Conservation (phyloP, 371 early-diverging fungal species). For the Batrachochytrium dendrobatidis region DNA sequence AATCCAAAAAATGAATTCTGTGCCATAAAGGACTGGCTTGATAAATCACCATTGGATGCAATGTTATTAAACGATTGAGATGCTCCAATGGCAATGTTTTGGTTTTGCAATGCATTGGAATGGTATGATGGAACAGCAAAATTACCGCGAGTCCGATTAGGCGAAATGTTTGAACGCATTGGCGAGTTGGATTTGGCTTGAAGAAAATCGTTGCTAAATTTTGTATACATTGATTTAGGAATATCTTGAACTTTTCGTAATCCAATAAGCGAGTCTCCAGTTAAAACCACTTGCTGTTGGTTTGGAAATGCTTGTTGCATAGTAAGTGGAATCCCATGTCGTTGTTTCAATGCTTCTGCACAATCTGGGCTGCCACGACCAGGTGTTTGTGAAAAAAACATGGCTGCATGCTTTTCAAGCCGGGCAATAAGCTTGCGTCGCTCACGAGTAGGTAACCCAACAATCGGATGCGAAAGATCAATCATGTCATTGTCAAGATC, state of each 20-base stretch:
- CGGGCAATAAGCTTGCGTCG: conserved; percentile 34
- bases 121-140: too few relatives aligned
- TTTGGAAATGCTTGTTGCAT: conserved; percentile 49
- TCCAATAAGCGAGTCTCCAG: not conserved
- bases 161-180: too few relatives aligned
- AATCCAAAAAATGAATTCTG: too few relatives aligned
- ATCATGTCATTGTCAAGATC: conserved; percentile 35
- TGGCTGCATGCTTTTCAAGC: conserved; percentile 19
- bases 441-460: conserved; percentile 26
- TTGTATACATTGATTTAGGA: conserved; percentile 7
- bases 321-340: conserved; percentile 31
- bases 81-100: too few relatives aligned
- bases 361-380: not conserved
- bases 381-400: not conserved
- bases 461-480: conserved; percentile 7
- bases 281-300: conserved; percentile 10
- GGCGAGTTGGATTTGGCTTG: conserved; percentile 5
- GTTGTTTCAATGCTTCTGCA: not conserved
- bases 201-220: conserved; percentile 5
- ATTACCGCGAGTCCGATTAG: too few relatives aligned
- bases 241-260: conserved; percentile 8
- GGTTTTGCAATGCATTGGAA: too few relatives aligned
- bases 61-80: too few relatives aligned
- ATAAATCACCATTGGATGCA: too few relatives aligned
- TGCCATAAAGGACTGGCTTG: too few relatives aligned